Conservation (phyloP, 768 basidiomycete genomes). For the Suillus placidus region DNA sequence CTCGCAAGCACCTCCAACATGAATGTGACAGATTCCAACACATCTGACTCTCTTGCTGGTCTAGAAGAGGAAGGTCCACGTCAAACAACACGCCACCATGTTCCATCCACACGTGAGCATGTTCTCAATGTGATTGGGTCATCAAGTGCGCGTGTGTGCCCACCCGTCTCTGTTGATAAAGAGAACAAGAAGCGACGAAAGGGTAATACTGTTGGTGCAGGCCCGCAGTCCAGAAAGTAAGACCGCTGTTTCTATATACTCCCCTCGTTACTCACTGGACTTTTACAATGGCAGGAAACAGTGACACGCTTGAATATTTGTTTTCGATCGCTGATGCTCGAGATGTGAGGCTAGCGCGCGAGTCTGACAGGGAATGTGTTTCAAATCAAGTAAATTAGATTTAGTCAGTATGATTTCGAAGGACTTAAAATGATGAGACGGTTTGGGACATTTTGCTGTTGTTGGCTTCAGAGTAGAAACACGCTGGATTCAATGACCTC, state of each 20-base stretch:
- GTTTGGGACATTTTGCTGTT: too few species aligned
- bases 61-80: not conserved
- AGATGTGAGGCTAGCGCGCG: too few species aligned
- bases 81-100: not conserved
- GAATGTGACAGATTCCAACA: too few species aligned
- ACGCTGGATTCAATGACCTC: too few species aligned
- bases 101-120: not conserved
- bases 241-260: not conserved
- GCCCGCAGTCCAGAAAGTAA: not conserved
- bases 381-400: too few species aligned
- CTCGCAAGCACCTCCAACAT: too few species aligned
- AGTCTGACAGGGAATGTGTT: too few species aligned
- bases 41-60: not conserved
- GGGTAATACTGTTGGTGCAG: too few species aligned
- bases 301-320: not conserved
- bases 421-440: too few species aligned
- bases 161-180: not conserved
- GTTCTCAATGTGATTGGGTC: not conserved
- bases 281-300: not conserved
- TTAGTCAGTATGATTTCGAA: too few species aligned
- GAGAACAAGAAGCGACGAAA: not conserved
- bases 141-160: not conserved
- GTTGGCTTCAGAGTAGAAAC: too few species aligned
- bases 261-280: not conserved
- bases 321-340: too few species aligned